phyloP scores from a whole-genome alignment of 257 asterid species.

The Gentiana dahurica region DNA sequence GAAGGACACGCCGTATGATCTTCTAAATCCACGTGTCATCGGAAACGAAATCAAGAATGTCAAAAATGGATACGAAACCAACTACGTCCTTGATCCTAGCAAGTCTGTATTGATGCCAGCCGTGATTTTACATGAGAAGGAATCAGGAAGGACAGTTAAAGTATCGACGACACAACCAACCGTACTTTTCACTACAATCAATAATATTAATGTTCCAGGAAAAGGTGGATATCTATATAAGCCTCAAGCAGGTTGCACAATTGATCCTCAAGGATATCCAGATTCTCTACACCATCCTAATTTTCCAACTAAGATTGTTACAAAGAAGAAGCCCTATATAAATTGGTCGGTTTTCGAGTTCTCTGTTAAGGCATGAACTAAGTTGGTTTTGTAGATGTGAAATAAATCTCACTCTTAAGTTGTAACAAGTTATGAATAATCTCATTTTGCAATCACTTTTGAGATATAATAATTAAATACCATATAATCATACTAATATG shows the following conservation, averaged over 20 bases:
- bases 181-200: conserved; percentile 1
- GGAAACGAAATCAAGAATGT: conserved; percentile 9
- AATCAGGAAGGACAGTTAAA: conserved; percentile 14
- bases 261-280: conserved; percentile 11
- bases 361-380: neutral
- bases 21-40: conserved; percentile 8
- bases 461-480: too few relatives aligned
- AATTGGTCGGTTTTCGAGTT: conserved; percentile 1
- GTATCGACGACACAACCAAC: conserved; percentile 8
- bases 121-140: conserved; percentile 8
- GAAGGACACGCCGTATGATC: conserved; percentile 15
- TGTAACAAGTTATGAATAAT: too few relatives aligned
- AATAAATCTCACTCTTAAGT: too few relatives aligned
- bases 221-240: conserved; percentile 1
- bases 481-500: too few relatives aligned
- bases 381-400: too few relatives aligned
- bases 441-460: too few relatives aligned
- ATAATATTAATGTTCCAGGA: neutral
- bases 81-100: conserved; percentile 12
- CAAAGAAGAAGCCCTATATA: conserved; percentile 1
- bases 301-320: conserved; percentile 4
- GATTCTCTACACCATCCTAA: conserved; percentile 4
- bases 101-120: neutral
- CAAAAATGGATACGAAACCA: conserved; percentile 14
- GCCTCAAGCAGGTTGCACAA: neutral